Evolutionary conservation across 306 rosid species (phyloP).

Genomic region (Comarum palustre): DNA sequence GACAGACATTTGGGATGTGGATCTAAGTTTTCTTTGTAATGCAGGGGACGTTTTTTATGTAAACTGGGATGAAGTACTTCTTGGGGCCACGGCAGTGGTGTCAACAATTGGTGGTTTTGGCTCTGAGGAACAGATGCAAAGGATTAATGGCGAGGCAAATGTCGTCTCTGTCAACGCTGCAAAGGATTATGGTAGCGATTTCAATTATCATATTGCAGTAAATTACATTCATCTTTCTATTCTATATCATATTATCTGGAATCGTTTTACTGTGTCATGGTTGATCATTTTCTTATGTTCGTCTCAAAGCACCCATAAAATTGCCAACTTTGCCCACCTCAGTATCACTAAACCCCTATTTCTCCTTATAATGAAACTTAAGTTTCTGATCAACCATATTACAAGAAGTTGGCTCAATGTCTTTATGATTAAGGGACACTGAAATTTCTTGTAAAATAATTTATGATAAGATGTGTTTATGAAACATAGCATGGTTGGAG

Average conservation of each 20-base stretch:
- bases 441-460: too few relatives aligned
- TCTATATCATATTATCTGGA: background rate
- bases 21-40: conserved; percentile 21
- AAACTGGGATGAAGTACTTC: conserved; percentile 91
- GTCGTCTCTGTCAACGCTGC: conserved; percentile 88
- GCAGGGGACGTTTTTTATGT: conserved; percentile 94
- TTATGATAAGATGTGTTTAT: too few relatives aligned
- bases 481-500: background rate
- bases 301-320: background rate
- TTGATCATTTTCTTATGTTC: background rate
- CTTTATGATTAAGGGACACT: too few relatives aligned
- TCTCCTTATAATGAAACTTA: background rate
- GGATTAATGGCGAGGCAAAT: conserved; percentile 91
- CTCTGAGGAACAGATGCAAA: conserved; percentile 80
- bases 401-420: too few relatives aligned
- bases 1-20: background rate
- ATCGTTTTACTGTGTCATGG: background rate
- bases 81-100: conserved; percentile 89
- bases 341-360: background rate
- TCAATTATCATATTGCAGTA: conserved; percentile 23
- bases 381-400: background rate
- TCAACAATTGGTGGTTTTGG: conserved; percentile 96
- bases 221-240: background rate
- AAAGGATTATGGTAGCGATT: conserved; percentile 70
- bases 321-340: background rate